Conservation (phyloP, 306 rosid species). For the Sesbania bispinosa region DNA sequence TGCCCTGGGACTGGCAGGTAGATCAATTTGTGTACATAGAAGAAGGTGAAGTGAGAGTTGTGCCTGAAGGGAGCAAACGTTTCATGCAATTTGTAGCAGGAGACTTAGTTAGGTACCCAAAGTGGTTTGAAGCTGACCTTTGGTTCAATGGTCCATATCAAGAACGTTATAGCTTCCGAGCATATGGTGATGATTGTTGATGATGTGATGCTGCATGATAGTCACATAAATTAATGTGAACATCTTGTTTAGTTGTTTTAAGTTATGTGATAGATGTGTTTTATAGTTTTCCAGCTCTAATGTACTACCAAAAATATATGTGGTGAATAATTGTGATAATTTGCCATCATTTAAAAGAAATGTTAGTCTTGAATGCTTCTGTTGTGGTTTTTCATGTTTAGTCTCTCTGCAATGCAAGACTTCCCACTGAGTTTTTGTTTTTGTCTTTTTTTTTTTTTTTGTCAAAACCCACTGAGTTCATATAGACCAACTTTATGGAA, state of each 20-base stretch:
- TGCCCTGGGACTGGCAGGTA: slow-evolving; percentile 97
- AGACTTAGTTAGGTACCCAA: slow-evolving; percentile 78
- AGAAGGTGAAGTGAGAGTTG: slow-evolving; percentile 93
- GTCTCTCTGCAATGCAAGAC: background rate
- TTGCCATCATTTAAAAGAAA: background rate
- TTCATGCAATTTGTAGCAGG: slow-evolving; percentile 83
- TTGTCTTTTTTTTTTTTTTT: no score
- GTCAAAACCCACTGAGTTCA: background rate
- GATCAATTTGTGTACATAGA: slow-evolving; percentile 87
- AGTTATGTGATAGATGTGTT: background rate
- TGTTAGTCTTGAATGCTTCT: background rate
- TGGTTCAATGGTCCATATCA: slow-evolving; percentile 84
- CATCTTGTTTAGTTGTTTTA: background rate
- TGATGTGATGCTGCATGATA: background rate
- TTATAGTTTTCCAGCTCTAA: background rate
- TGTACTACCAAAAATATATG: background rate
- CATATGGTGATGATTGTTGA: slow-evolving; percentile 67
- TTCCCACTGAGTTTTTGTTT: no score
- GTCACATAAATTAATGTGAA: background rate
- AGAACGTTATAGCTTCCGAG: slow-evolving; percentile 81
- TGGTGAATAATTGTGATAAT: background rate
- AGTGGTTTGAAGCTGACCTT: slow-evolving; percentile 91
- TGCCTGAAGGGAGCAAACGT: slow-evolving; percentile 76
- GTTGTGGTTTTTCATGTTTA: background rate
- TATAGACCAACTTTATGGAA: background rate